These are phyloP conservation scores for Alnus rubra DNA, from an alignment of 306 rosid species.

Conservation along the genomic window DNA sequence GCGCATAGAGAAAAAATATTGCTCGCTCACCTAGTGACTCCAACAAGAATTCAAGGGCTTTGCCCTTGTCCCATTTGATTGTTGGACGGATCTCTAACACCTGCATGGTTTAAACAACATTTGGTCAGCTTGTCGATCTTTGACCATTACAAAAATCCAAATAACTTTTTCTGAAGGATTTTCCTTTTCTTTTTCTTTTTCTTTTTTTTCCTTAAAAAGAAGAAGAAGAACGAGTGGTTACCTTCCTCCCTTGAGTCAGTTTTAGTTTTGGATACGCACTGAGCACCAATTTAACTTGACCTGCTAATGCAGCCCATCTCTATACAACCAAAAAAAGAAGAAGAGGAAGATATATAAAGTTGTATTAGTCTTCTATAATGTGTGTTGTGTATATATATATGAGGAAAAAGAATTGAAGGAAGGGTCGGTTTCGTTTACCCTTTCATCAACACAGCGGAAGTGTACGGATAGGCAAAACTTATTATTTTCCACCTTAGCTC, in stretches of 20 bases:
- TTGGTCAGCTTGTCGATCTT: neutral
- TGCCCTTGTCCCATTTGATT: conserved; percentile 98
- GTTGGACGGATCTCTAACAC: conserved; percentile 84
- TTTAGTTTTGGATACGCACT: conserved; percentile 72
- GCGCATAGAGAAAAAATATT: neutral
- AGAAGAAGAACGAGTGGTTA: neutral
- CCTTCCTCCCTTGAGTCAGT: conserved; percentile 82
- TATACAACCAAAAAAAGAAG: conserved; percentile 2
- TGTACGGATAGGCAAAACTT: conserved; percentile 91
- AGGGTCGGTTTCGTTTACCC: conserved; percentile 43
- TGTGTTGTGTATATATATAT: neutral
- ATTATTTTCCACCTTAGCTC: conserved; percentile 87
- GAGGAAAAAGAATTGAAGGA: neutral
- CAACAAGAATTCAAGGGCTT: conserved; percentile 81
- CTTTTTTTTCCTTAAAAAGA: neutral
- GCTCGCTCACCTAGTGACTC: conserved; percentile 62
- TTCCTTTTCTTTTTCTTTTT: too few relatives aligned
- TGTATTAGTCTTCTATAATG: neutral
- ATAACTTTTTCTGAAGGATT: neutral
- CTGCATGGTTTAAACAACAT: conserved; percentile 38
- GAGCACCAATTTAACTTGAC: conserved; percentile 69
- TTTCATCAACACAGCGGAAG: conserved; percentile 95
- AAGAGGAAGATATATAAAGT: neutral
- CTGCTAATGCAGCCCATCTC: conserved; percentile 80
- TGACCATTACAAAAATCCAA: neutral